phyloP scores from a whole-genome alignment of 2,329 filamentous ascomycete species.

The Fusarium duplospermum region DNA sequence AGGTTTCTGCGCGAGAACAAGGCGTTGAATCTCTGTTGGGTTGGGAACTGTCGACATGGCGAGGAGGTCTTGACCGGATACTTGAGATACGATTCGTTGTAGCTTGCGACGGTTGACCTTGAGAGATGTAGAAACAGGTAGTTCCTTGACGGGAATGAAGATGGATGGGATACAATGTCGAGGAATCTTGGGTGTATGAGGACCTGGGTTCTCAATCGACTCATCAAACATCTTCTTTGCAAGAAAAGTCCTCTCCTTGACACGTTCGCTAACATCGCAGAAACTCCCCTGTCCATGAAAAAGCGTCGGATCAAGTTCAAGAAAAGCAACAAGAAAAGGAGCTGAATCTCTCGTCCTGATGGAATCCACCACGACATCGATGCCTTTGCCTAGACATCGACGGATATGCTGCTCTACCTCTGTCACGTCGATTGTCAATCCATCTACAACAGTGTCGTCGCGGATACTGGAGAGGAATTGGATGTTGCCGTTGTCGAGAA shows the following conservation, averaged over 20 bases:
- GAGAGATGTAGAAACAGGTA: constrained; percentile 62
- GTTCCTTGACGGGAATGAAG: constrained; percentile 60
- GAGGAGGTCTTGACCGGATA: constrained; percentile 58
- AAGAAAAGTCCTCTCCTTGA: constrained; percentile 57
- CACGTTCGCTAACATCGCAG: constrained; percentile 51
- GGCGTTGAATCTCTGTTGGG: constrained; percentile 50
- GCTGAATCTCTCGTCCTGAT: constrained; percentile 58
- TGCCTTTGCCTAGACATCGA: constrained; percentile 57
- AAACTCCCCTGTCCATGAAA: constrained; percentile 54
- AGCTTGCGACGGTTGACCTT: constrained; percentile 63
- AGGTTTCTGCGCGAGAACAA: constrained; percentile 52
- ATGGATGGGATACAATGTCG: constrained; percentile 58
- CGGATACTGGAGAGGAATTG: constrained; percentile 59
- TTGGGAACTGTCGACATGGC: constrained; percentile 54
- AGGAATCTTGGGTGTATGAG: constrained; percentile 44
- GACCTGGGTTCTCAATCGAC: constrained; percentile 49
- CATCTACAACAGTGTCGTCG: constrained; percentile 55
- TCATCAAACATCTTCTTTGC: constrained; percentile 58
- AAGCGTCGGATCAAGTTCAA: constrained; percentile 58
- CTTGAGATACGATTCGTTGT: constrained; percentile 56
- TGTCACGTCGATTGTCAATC: constrained; percentile 54
- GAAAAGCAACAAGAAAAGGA: constrained; percentile 59
- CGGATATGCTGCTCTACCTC: constrained; percentile 62
- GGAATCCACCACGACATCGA: constrained; percentile 62
- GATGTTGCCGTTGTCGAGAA: constrained; percentile 60